Evolutionary conservation across 228 moss, liverwort and hornwort species (phyloP), one percentile per base, ranked within the genome.

Genomic region (Sphagnum fallax): DNA sequence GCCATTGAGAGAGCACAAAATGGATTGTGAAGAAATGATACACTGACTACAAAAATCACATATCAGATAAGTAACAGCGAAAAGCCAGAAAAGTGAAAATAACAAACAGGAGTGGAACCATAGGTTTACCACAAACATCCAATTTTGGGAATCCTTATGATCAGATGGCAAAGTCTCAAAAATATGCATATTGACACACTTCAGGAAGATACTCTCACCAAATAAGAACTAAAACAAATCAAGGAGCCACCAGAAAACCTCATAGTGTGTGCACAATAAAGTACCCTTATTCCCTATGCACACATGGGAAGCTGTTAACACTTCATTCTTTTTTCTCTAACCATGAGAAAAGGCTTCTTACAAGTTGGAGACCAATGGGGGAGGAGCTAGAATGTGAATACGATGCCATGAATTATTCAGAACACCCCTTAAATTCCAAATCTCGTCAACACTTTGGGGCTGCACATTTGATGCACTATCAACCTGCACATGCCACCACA

Each of bases 371-470:
- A 53, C 48, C 13, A 59, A 75, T 49, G 49, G 53, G 58, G 61
- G n/a, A 9, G 50, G 13, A 68, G 62, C 64, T 50, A 75, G 65
- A 50, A 93, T 78, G 66, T 80, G 86, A 6, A 93, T 75, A 65
- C 70, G 77, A 64, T 93, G 92, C 92, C 90, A 93, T 61, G 82
- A 88, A 70, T 83, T 93, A 70, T 93, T 93, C 52, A 90, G 63
- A 15, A 92, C 88, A 59, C 92, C 92, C 64, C 88, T 83, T 75
- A 92, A 62, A 71, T 90, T 93, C 92, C 90, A 93, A 53, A 93
- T 80, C 70, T 90, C 88, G 32, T 81, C 79, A 49, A 83, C 74
- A 48, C 50, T 64, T 5, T 65, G 71, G 69, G 90, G 88, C 78
- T 90, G 92, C 58, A 93, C 88, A 69, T 90, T 93, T 48, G 78